Percentiles rank a stretch among this genome's conserved stretches.
These are phyloP conservation scores for Geosiphon pyriformis DNA, from an alignment of 192 early-diverging fungal genomes.

Conservation along the genomic window DNA sequence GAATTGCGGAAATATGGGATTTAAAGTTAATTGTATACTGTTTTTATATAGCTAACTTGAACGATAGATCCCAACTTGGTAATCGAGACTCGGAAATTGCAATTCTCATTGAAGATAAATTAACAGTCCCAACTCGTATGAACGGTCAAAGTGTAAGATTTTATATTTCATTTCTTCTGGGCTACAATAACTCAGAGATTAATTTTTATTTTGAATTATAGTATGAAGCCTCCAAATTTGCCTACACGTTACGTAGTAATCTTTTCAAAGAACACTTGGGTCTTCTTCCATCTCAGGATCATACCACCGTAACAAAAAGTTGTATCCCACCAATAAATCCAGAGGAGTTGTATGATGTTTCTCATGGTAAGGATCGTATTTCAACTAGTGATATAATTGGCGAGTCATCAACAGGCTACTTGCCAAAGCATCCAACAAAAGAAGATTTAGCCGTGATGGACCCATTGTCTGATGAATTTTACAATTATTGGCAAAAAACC, in stretches of 20 bases:
- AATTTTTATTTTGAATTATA: constrained; percentile 24
- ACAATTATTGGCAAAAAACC: constrained; percentile 52
- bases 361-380: not conserved
- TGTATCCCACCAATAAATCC: constrained; percentile 32
- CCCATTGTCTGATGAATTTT: constrained; percentile 65
- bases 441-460: constrained; percentile 53
- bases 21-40: not conserved
- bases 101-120: constrained; percentile 71
- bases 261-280: constrained; percentile 84
- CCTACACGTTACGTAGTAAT: constrained; percentile 64
- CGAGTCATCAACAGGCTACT: not conserved
- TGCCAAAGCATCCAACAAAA: constrained; percentile 24
- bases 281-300: constrained; percentile 43
- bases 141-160: constrained; percentile 51
- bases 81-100: constrained; percentile 87
- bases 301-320: constrained; percentile 34
- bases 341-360: constrained; percentile 1
- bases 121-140: constrained; percentile 64
- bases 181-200: not conserved
- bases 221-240: constrained; percentile 71
- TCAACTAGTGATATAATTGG: not conserved
- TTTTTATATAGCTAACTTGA: constrained; percentile 66
- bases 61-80: constrained; percentile 86
- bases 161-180: not conserved
- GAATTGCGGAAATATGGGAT: not conserved